Conservation (phyloP, 179 eudicot species). For the Camellia oleifera region DNA sequence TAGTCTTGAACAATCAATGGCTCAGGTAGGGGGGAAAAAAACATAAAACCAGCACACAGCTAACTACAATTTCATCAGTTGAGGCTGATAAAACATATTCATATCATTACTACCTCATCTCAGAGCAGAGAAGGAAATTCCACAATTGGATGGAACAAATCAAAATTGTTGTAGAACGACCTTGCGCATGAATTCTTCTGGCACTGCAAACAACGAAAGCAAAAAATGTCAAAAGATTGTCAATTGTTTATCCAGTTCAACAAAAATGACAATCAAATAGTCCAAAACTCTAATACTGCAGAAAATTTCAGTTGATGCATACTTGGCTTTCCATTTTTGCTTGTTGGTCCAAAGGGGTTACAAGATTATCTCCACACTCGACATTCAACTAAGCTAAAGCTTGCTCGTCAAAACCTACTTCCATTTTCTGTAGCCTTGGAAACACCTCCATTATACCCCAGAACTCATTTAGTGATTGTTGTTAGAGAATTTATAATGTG, state of each 20-base stretch:
- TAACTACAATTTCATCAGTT: background rate
- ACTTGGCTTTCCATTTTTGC: background rate
- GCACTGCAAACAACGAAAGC: constrained; percentile 21
- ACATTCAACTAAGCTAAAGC: constrained; percentile 1
- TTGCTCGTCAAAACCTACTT: background rate
- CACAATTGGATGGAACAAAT: background rate
- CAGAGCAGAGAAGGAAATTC: no score
- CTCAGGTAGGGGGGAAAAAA: no score
- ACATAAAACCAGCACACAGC: background rate
- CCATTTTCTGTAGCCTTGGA: background rate
- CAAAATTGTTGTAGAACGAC: constrained; percentile 31
- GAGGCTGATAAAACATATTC: no score
- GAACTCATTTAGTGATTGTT: no score
- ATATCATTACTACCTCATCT: no score
- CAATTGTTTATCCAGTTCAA: no score
- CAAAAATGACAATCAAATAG: background rate
- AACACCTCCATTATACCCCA: background rate
- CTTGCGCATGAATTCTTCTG: constrained; percentile 41
- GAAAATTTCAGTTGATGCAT: background rate
- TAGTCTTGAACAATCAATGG: no score
- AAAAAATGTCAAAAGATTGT: background rate
- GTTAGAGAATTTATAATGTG: background rate
- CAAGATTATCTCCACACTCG: background rate
- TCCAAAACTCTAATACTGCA: background rate
- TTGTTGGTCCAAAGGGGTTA: background rate